phyloP scores from a whole-genome alignment of 352 stramenopile species.

The Phytophthora syringae region DNA sequence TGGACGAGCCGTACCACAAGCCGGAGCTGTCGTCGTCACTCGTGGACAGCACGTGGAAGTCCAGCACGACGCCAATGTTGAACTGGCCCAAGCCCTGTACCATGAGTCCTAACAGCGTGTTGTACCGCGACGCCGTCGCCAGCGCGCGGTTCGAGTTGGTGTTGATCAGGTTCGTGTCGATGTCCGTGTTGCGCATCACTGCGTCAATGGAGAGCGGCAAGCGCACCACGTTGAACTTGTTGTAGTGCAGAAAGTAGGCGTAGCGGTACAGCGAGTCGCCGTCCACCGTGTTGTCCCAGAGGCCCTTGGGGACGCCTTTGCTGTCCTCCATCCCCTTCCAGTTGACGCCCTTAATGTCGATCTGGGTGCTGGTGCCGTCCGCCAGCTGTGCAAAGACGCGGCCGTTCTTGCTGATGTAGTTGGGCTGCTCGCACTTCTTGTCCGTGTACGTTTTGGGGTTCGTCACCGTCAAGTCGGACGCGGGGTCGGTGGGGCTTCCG shows the following conservation, averaged over 20 bases:
- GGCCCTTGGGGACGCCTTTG: conserved; percentile 71
- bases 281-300: conserved; percentile 85
- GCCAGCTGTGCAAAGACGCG: conserved; percentile 67
- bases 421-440: conserved; percentile 77
- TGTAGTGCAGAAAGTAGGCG: conserved; percentile 70
- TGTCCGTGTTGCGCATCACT: conserved; percentile 68
- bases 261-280: conserved; percentile 83
- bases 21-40: conserved; percentile 48
- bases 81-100: conserved; percentile 78
- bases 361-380: conserved; percentile 58
- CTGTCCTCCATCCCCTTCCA: conserved; percentile 85
- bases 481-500: conserved; percentile 50
- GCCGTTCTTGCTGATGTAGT: conserved; percentile 84
- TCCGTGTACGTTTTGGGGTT: conserved; percentile 82
- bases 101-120: conserved; percentile 64
- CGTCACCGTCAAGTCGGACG: conserved; percentile 58
- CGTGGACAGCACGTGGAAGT: conserved; percentile 78
- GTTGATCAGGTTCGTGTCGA: conserved; percentile 75
- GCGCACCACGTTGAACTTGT: conserved; percentile 86
- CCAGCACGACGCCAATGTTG: conserved; percentile 79
- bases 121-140: conserved; percentile 63
- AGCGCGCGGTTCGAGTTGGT: conserved; percentile 87
- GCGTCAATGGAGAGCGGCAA: conserved; percentile 78
- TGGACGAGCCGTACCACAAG: conserved; percentile 81
- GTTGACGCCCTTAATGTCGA: conserved; percentile 89